These are phyloP conservation scores for Coemansia guatemalensis DNA, from an alignment of 192 early-diverging fungal species.

Conservation along the genomic window DNA sequence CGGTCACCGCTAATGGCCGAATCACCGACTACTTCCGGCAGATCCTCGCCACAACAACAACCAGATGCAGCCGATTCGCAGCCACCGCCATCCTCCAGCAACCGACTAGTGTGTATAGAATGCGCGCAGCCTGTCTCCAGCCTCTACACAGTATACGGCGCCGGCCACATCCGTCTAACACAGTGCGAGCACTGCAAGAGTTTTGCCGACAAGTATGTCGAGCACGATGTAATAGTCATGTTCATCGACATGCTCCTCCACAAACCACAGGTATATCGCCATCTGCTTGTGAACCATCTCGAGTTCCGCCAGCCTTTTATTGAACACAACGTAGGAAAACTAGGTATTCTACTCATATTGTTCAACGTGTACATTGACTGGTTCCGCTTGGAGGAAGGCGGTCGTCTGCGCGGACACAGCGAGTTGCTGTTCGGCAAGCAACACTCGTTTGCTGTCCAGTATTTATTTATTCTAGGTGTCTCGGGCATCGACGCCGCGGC, in stretches of 20 bases:
- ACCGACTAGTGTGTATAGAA: slow-evolving; percentile 63
- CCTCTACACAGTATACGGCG: slow-evolving; percentile 80
- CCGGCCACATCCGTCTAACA: slow-evolving; percentile 79
- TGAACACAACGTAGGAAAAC: slow-evolving; percentile 68
- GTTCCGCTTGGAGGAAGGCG: slow-evolving; percentile 80
- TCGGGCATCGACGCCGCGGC: slow-evolving; percentile 58
- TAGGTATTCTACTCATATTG: slow-evolving; percentile 76
- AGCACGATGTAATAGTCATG: slow-evolving; percentile 83
- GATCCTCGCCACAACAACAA: slow-evolving; percentile 13
- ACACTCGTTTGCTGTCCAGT: slow-evolving; percentile 65
- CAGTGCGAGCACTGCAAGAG: slow-evolving; percentile 74
- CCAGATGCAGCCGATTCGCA: neutral
- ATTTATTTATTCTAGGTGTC: slow-evolving; percentile 70
- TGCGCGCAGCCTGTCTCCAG: slow-evolving; percentile 68
- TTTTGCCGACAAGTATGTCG: slow-evolving; percentile 91
- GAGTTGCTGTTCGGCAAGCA: slow-evolving; percentile 64
- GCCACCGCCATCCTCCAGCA: slow-evolving; percentile 10
- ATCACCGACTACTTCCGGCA: slow-evolving; percentile 17
- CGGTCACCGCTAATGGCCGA: slow-evolving; percentile 47
- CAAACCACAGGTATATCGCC: slow-evolving; percentile 83
- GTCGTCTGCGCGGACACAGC: slow-evolving; percentile 42
- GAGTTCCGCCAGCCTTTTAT: slow-evolving; percentile 50
- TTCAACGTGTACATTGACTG: slow-evolving; percentile 95
- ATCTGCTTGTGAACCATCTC: slow-evolving; percentile 81
- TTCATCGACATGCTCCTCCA: slow-evolving; percentile 93